Conservation (phyloP, 257 asterid species). For the Gentiana macrophylla region DNA sequence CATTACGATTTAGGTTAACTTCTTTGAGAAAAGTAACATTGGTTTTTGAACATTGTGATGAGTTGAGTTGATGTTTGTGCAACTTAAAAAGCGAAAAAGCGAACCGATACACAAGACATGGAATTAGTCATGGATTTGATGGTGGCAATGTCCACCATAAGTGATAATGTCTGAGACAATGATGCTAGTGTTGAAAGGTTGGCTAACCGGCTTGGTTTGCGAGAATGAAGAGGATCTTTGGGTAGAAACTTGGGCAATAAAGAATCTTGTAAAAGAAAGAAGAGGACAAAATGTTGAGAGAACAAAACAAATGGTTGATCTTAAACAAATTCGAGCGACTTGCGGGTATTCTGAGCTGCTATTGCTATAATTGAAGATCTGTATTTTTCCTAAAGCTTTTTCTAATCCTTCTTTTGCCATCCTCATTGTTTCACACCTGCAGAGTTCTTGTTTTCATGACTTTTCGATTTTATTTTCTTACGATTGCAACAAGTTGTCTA, state of each 20-base stretch:
- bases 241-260: conserved; percentile 42
- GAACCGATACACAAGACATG: conserved; percentile 79
- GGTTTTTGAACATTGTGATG: conserved; percentile 5
- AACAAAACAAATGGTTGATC: conserved; percentile 38
- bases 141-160: conserved; percentile 50
- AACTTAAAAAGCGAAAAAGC: conserved; percentile 50
- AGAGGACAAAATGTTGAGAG: conserved; percentile 30
- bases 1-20: neutral
- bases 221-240: conserved; percentile 47
- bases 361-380: conserved; percentile 11
- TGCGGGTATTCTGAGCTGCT: conserved; percentile 34
- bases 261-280: conserved; percentile 40
- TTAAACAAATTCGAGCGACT: conserved; percentile 49
- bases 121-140: conserved; percentile 86
- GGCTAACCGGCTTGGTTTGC: conserved; percentile 57
- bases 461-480: too few relatives aligned
- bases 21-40: neutral
- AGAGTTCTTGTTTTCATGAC: too few relatives aligned
- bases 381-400: conserved; percentile 14
- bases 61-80: conserved; percentile 53
- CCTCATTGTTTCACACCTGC: conserved; percentile 26
- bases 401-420: conserved; percentile 23
- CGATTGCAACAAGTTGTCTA: too few relatives aligned
- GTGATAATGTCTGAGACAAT: conserved; percentile 49
- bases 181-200: conserved; percentile 68